Conservation (phyloP, 768 basidiomycete species). For the Boletus huronensis region DNA sequence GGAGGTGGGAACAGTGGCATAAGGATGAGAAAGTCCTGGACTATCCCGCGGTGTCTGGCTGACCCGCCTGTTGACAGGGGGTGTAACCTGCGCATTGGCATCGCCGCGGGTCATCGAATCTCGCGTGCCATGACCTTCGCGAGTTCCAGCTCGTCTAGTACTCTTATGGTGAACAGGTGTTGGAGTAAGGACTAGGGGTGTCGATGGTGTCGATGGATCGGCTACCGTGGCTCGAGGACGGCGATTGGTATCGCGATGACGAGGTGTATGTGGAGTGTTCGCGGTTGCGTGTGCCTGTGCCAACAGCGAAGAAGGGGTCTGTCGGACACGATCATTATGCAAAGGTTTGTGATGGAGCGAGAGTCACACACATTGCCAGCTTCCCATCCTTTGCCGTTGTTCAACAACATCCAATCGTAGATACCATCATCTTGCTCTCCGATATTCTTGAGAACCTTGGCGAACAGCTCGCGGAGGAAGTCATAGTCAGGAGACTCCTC, state of each 20-base stretch:
- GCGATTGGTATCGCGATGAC: conserved; percentile 56
- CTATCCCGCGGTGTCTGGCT: conserved; percentile 60
- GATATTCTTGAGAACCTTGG: conserved; percentile 82
- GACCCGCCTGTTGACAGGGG: conserved; percentile 60
- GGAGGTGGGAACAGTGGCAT: conserved; percentile 60
- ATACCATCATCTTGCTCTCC: conserved; percentile 89
- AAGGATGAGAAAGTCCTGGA: conserved; percentile 61
- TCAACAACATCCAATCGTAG: conserved; percentile 96
- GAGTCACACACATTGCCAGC: conserved; percentile 64
- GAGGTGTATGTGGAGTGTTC: conserved; percentile 49
- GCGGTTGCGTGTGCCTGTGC: conserved; percentile 55
- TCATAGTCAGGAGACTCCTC: conserved; percentile 98
- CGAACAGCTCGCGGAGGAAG: conserved; percentile 91
- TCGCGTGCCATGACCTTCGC: conserved; percentile 46
- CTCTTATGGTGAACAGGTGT: conserved; percentile 64
- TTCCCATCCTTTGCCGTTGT: conserved; percentile 96
- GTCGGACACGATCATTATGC: conserved; percentile 7
- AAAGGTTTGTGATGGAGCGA: background rate
- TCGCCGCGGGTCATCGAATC: conserved; percentile 46
- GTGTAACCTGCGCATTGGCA: conserved; percentile 61
- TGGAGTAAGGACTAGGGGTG: conserved; percentile 63
- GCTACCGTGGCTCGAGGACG: conserved; percentile 46
- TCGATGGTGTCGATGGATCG: conserved; percentile 51
- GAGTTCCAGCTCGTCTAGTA: conserved; percentile 44
- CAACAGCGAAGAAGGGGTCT: conserved; percentile 44